phyloP scores from a whole-genome alignment of 164 flowering plant genomes.

The Buxus sempervirens region DNA sequence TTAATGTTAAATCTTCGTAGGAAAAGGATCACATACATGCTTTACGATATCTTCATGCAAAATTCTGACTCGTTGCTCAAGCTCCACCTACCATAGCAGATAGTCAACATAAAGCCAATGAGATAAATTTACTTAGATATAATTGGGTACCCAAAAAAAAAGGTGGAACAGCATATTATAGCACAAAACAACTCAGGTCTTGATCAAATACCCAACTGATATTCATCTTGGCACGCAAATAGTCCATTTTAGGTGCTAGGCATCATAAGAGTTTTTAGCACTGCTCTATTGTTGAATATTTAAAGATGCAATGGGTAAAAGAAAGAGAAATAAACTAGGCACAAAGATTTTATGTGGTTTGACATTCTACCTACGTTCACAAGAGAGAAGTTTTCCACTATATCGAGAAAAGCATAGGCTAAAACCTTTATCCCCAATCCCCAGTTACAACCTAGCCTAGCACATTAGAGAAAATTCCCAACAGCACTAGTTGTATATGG shows the following conservation, averaged over 20 bases:
- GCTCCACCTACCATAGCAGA: constrained; percentile 40
- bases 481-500: too few species aligned
- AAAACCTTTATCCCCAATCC: too few species aligned
- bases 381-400: too few species aligned
- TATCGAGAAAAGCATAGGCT: too few species aligned
- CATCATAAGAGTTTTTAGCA: too few species aligned
- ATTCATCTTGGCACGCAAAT: not conserved
- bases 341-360: too few species aligned
- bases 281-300: not conserved
- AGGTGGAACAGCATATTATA: not conserved
- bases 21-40: constrained; percentile 36
- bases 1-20: not conserved
- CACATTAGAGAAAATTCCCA: too few species aligned
- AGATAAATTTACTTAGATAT: not conserved
- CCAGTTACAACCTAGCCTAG: too few species aligned
- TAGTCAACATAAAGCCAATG: not conserved
- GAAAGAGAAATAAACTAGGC: too few species aligned
- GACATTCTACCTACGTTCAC: too few species aligned
- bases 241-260: not conserved
- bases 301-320: too few species aligned
- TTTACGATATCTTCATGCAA: constrained; percentile 55
- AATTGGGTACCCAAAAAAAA: not conserved
- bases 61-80: constrained; percentile 42
- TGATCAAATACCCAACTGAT: not conserved
- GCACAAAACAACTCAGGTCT: not conserved